phyloP scores from a whole-genome alignment of 1,284 basidiomycete species.

The Irpex lacteus region DNA sequence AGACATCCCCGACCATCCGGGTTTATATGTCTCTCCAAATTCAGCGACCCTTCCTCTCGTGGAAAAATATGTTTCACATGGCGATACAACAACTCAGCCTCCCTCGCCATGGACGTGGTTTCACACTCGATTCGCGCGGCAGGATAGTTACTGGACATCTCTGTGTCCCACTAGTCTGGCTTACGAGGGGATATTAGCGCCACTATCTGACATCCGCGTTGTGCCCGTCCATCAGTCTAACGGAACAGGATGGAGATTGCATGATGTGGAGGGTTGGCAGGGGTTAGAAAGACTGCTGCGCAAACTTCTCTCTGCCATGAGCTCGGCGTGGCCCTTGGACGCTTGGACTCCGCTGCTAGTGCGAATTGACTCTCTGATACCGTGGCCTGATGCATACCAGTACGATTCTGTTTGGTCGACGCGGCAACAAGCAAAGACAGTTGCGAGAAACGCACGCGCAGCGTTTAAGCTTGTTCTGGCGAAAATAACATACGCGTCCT shows the following conservation, averaged over 20 bases:
- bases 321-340: not conserved
- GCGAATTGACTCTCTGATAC: not conserved
- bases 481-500: not conserved
- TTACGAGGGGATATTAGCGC: not conserved
- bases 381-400: not conserved
- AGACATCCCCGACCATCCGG: not conserved
- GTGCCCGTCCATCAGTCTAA: not conserved
- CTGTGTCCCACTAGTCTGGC: not conserved
- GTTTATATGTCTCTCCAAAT: not conserved
- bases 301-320: not conserved
- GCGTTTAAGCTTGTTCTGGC: not conserved
- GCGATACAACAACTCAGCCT: not conserved
- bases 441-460: not conserved
- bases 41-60: not conserved
- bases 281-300: not conserved
- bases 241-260: not conserved
- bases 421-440: not conserved
- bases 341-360: not conserved
- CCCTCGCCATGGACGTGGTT: not conserved
- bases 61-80: not conserved
- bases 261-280: not conserved
- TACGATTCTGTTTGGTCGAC: not conserved
- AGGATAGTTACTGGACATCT: not conserved
- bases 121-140: not conserved
- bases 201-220: not conserved